phyloP scores from a whole-genome alignment of 1,284 basidiomycete genomes.

The Ustilago vetiveriae region DNA sequence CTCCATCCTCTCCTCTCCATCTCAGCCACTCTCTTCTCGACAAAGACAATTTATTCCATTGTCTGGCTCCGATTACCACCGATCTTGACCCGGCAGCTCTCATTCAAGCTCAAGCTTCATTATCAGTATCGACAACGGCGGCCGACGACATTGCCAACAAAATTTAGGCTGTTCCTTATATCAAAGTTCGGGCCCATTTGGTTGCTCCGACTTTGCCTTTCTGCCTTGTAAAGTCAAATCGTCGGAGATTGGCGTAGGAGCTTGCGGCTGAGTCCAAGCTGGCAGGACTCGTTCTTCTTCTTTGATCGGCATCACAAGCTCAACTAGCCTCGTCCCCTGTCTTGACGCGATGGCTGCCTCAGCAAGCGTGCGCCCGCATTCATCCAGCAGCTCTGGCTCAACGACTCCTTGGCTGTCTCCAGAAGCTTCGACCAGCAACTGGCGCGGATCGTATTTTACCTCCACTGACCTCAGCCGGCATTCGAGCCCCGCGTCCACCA shows the following conservation, averaged over 20 bases:
- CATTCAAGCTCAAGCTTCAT: no score
- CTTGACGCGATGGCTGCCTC: constrained; percentile 26
- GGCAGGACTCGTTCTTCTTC: background rate
- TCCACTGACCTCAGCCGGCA: constrained; percentile 31
- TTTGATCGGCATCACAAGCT: background rate
- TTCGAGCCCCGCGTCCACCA: constrained; percentile 12
- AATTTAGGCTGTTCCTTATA: no score
- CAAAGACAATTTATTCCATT: no score
- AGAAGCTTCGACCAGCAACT: constrained; percentile 10
- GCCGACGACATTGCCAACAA: no score
- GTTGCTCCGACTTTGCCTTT: no score
- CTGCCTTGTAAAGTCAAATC: no score
- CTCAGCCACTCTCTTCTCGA: background rate
- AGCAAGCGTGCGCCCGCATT: constrained; percentile 21
- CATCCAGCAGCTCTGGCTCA: constrained; percentile 29
- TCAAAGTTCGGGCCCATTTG: no score
- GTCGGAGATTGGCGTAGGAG: background rate
- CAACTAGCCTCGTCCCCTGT: background rate
- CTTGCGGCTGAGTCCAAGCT: background rate
- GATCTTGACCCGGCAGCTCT: no score
- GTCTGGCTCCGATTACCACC: no score
- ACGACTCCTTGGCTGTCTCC: constrained; percentile 43
- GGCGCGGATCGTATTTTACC: constrained; percentile 16
- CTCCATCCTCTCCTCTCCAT: background rate
- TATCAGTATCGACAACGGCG: no score